These are phyloP conservation scores for Pseudocercospora vitis DNA, from an alignment of 2,329 filamentous ascomycete genomes.

Conservation along the genomic window DNA sequence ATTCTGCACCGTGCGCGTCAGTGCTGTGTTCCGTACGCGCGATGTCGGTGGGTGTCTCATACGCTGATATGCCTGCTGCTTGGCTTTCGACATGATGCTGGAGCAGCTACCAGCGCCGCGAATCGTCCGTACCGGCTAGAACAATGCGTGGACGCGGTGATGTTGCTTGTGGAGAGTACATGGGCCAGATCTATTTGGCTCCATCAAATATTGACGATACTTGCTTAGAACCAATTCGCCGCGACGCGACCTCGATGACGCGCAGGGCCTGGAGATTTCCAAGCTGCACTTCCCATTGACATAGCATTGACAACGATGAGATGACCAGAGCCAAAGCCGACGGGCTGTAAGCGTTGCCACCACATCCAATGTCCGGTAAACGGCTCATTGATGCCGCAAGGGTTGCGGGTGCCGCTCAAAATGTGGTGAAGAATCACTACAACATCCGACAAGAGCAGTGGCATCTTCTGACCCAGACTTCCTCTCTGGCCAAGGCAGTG, in stretches of 20 bases:
- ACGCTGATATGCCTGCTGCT: conserved; percentile 36
- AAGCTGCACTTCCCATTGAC: neutral
- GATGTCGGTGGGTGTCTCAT: neutral
- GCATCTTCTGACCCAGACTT: conserved; percentile 64
- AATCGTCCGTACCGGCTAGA: too few relatives aligned
- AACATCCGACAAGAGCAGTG: conserved; percentile 61
- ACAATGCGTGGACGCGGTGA: neutral
- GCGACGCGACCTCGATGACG: neutral
- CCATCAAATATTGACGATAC: neutral
- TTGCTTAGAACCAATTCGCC: neutral
- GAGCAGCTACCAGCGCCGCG: conserved; percentile 14
- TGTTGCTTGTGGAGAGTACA: neutral
- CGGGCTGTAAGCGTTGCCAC: neutral
- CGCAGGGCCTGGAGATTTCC: neutral
- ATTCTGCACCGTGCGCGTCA: conserved; percentile 16
- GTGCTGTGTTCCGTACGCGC: neutral
- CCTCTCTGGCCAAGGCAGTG: conserved; percentile 62
- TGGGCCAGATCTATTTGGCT: neutral
- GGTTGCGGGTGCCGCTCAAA: conserved; percentile 50
- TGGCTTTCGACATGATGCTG: conserved; percentile 38
- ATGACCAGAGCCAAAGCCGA: neutral
- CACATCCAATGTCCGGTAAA: conserved; percentile 50
- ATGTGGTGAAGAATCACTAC: conserved; percentile 56
- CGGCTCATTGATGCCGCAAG: conserved; percentile 54
- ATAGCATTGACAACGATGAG: neutral